Percentiles rank a stretch among this genome's conserved stretches.
Conservation (phyloP, 768 basidiomycete genomes). For the Polyporus arcularius region DNA sequence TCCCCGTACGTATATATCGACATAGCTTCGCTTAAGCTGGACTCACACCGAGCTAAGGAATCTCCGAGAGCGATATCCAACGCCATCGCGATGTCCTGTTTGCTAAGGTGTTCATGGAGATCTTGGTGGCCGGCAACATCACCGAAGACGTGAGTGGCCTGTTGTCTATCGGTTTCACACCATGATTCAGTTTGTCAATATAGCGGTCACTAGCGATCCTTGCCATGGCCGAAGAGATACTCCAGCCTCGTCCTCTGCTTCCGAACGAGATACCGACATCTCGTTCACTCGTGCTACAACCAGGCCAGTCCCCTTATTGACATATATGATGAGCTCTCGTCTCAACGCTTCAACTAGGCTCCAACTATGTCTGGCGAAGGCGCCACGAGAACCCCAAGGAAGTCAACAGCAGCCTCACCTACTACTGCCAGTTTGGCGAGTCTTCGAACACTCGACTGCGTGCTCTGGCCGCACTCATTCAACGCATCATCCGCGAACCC, state of each 20-base stretch:
- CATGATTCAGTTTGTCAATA: neutral
- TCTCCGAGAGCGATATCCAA: conserved; percentile 43
- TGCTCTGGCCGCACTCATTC: conserved; percentile 40
- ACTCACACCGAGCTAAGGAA: conserved; percentile 27
- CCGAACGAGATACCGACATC: conserved; percentile 39
- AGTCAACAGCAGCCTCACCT: conserved; percentile 47
- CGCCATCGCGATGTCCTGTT: conserved; percentile 42
- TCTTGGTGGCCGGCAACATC: conserved; percentile 51
- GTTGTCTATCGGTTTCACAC: conserved; percentile 9
- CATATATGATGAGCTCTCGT: neutral
- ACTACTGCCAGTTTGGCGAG: conserved; percentile 52
- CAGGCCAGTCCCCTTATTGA: conserved; percentile 27
- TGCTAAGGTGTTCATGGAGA: conserved; percentile 41
- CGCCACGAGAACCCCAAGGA: conserved; percentile 45
- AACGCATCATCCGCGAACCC: conserved; percentile 48
- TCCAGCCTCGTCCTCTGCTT: conserved; percentile 38
- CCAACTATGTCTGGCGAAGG: conserved; percentile 39
- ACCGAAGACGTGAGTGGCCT: conserved; percentile 28
- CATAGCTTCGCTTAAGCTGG: neutral
- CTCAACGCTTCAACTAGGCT: conserved; percentile 27
- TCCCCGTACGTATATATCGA: conserved; percentile 32
- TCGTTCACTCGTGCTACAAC: conserved; percentile 44
- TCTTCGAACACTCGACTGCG: conserved; percentile 37
- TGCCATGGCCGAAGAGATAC: conserved; percentile 37
- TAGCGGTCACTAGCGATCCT: conserved; percentile 44